Evolutionary conservation across 139 green algal species (phyloP), one percentile per base, ranked within the genome.

Genomic region (Coelastrella sp.): DNA sequence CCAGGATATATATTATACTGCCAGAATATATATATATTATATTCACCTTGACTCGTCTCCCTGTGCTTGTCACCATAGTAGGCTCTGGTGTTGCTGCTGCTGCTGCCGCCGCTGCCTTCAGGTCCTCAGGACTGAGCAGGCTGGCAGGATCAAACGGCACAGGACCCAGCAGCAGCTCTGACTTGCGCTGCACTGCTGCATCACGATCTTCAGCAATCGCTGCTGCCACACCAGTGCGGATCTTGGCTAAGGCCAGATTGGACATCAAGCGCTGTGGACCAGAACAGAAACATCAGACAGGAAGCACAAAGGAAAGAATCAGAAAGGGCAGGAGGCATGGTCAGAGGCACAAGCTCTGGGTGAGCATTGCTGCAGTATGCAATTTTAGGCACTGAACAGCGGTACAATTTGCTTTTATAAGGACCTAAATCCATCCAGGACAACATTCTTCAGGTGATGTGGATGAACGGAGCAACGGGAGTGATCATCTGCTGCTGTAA

Each of bases 81-180:
- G 59, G 49, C 12, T 70, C 72, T 17, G 14, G 20, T 12, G 35
- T 58, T 7, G n/a, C 20, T 7, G 85, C 82, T 8, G n/a, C 22
- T 24, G n/a, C 85, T 22, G 72, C 85, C 7, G 56, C 58, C 20
- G 8, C 56, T 14, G 15, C 59, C 49, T 90, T n/a, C n/a, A 56
- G 6, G 57, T 27, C 27, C 61, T 79, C 72, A n/a, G 25, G 49
- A 20, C 20, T 73, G 3, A 66, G 7, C 0, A 27, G 14, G 6
- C 60, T 20, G 0, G 57, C 74, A 12, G 72, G 73, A 66, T 90
- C 58, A 27, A 19, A 73, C 14, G 73, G 72, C 0, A 27, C 35
- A 7, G 73, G 73, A 3, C 85, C 85, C 85, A 90, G 24, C 85
- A 90, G 74, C 73, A 82, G 57, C 24, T 66, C 74, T 17, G 25